Conservation (phyloP, 192 early-diverging fungal species). For the Jimgerdemannia flammicorona region DNA sequence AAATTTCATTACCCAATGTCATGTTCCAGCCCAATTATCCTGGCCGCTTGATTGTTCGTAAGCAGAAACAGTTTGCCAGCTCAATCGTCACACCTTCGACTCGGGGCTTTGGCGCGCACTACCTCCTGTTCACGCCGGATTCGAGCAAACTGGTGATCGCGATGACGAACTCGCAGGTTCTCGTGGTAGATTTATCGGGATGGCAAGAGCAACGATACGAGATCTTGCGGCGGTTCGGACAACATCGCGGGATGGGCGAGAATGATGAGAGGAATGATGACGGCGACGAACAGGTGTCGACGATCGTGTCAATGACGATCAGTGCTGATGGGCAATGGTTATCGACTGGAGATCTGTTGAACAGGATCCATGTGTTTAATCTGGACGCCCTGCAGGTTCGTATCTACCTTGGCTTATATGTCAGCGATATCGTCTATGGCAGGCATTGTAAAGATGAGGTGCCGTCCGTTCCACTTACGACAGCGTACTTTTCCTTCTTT, state of each 20-base stretch:
- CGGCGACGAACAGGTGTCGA: conserved; percentile 38
- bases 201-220: conserved; percentile 55
- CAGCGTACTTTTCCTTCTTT: conserved; percentile 4
- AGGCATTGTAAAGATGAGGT: no score
- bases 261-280: conserved; percentile 41
- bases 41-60: conserved; percentile 40
- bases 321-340: conserved; percentile 80
- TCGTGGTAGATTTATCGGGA: conserved; percentile 70
- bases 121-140: conserved; percentile 77
- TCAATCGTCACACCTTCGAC: conserved; percentile 16
- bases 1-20: no score
- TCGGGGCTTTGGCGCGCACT: conserved; percentile 49
- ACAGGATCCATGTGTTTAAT: conserved; percentile 71
- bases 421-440: no score
- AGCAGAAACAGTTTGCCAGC: conserved; percentile 37
- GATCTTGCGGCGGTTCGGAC: conserved; percentile 60
- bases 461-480: no score
- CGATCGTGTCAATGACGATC: conserved; percentile 68
- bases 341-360: conserved; percentile 71
- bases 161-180: conserved; percentile 70
- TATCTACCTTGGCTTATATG: not conserved
- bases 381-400: conserved; percentile 65
- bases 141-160: conserved; percentile 72
- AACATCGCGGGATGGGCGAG: conserved; percentile 53
- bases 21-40: conserved; percentile 22